Conservation (phyloP, 1,139 yeast species). For the Keqinozyma sinolaborantium region DNA sequence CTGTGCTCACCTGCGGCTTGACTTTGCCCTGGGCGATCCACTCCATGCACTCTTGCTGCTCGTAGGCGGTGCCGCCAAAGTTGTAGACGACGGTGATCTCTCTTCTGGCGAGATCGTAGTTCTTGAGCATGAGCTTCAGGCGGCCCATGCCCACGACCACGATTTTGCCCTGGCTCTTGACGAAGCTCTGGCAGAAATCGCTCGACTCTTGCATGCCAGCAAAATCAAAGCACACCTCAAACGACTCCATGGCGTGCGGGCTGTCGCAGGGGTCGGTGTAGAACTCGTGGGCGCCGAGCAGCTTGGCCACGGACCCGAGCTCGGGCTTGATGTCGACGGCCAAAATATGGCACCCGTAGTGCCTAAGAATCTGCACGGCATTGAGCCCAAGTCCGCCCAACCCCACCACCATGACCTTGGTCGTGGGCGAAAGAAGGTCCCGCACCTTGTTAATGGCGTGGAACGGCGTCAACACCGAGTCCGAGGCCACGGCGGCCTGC, state of each 20-base stretch:
- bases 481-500: constrained; percentile 47
- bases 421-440: constrained; percentile 26
- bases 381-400: constrained; percentile 51
- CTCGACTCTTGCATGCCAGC: constrained; percentile 41
- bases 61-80: constrained; percentile 46
- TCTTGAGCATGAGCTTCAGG: constrained; percentile 25
- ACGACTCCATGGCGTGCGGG: constrained; percentile 26
- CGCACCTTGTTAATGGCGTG: constrained; percentile 45
- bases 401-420: constrained; percentile 43
- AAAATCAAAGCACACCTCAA: constrained; percentile 43
- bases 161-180: constrained; percentile 35
- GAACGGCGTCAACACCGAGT: constrained; percentile 50
- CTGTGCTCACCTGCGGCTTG: constrained; percentile 32
- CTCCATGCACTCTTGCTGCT: constrained; percentile 41
- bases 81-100: constrained; percentile 40
- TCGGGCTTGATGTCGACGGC: constrained; percentile 37
- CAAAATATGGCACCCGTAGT: constrained; percentile 38
- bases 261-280: constrained; percentile 27
- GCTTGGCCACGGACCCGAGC: constrained; percentile 23
- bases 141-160: constrained; percentile 44
- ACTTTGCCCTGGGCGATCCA: constrained; percentile 42
- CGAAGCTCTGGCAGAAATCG: constrained; percentile 29
- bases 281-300: constrained; percentile 44
- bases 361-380: constrained; percentile 42
- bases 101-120: constrained; percentile 36